phyloP scores from a whole-genome alignment of 352 stramenopile species.

The Hyaloperonospora arabidopsidis region DNA sequence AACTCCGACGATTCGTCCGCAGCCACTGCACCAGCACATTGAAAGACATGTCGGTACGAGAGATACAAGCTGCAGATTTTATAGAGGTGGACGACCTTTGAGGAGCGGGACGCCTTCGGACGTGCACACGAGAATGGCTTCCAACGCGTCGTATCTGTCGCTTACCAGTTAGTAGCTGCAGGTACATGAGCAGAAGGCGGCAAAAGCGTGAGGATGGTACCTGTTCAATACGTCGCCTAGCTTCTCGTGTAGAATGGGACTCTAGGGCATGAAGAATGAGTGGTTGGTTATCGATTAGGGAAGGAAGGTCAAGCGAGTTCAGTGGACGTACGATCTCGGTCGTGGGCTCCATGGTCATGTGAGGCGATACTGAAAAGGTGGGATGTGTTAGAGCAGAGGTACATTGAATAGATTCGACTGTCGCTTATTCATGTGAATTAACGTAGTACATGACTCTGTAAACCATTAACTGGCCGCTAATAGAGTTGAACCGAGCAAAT shows the following conservation, averaged over 20 bases:
- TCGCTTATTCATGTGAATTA: too few species aligned
- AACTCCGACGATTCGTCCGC: constrained; percentile 36
- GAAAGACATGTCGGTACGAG: neutral
- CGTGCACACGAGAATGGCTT: constrained; percentile 74
- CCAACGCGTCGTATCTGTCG: constrained; percentile 60
- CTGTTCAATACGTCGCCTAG: constrained; percentile 50
- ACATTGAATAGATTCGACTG: too few species aligned
- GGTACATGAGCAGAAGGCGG: neutral
- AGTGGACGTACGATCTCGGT: too few species aligned
- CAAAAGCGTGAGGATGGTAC: constrained; percentile 12
- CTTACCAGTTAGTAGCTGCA: neutral
- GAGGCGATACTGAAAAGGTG: too few species aligned
- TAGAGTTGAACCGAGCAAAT: too few species aligned
- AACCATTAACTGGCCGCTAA: too few species aligned
- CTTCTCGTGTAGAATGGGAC: constrained; percentile 53
- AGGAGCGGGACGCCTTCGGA: constrained; percentile 68
- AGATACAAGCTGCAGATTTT: neutral
- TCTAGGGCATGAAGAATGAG: constrained; percentile 19
- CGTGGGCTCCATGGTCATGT: too few species aligned
- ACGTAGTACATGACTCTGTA: too few species aligned
- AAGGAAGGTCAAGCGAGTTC: too few species aligned
- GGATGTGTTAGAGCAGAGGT: too few species aligned
- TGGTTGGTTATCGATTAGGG: too few species aligned
- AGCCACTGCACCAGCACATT: constrained; percentile 25
- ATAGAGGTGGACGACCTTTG: constrained; percentile 37